Conservation (phyloP, 2,329 filamentous ascomycete genomes). For the Colletotrichum eleusines region DNA sequence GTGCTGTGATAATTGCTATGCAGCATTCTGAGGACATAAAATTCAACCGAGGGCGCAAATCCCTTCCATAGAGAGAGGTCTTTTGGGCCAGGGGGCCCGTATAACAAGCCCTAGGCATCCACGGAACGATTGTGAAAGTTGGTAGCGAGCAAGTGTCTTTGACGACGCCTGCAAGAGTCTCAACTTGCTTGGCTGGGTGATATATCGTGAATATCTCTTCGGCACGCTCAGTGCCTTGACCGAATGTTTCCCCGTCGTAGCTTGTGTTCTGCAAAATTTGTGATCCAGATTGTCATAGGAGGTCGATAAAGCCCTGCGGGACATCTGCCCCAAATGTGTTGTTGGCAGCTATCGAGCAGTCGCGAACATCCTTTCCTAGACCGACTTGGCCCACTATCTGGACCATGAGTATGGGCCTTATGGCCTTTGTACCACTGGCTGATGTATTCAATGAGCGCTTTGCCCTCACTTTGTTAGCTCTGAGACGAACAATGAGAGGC, state of each 20-base stretch:
- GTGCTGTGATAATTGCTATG: neutral
- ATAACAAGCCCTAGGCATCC: neutral
- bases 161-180: neutral
- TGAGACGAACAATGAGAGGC: no score
- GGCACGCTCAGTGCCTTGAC: neutral
- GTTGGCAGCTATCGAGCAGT: neutral
- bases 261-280: no score
- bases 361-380: neutral
- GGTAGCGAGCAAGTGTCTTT: conserved; percentile 16
- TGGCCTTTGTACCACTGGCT: neutral
- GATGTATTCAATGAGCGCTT: conserved; percentile 7
- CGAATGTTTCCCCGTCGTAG: conserved; percentile 1
- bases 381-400: conserved; percentile 4
- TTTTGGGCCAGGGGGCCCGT: neutral
- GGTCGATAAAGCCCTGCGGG: neutral
- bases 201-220: conserved; percentile 10
- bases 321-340: neutral
- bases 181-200: neutral
- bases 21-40: neutral
- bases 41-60: neutral
- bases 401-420: conserved; percentile 11
- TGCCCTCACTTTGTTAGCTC: neutral
- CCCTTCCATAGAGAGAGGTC: neutral
- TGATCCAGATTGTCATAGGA: no score
- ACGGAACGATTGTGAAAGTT: neutral